phyloP scores from a whole-genome alignment of 345 rosid genomes.

The Salix viminalis region DNA sequence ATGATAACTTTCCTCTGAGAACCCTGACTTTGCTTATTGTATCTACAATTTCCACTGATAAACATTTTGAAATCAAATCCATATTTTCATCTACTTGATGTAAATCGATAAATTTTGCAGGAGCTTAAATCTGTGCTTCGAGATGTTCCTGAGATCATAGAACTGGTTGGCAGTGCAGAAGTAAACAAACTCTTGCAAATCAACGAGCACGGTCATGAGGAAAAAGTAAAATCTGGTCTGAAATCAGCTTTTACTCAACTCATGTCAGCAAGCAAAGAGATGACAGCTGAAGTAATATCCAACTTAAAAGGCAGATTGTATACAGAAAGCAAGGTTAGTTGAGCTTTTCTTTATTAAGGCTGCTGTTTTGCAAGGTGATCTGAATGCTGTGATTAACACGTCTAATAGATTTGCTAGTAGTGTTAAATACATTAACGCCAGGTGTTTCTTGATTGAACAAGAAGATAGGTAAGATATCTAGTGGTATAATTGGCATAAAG shows the following conservation, averaged over 20 bases:
- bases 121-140: conserved; percentile 79
- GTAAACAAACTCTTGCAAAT: conserved; percentile 44
- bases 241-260: conserved; percentile 73
- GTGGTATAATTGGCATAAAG: not conserved
- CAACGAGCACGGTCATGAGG: conserved; percentile 44
- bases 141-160: conserved; percentile 73
- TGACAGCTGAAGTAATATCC: conserved; percentile 45
- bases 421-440: not conserved
- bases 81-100: not conserved
- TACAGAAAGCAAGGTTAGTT: conserved; percentile 56
- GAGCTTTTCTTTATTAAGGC: not conserved
- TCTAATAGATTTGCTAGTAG: not conserved
- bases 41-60: not conserved
- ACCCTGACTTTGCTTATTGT: not conserved
- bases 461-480: not conserved
- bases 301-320: conserved; percentile 64
- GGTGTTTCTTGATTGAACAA: not conserved
- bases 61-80: not conserved
- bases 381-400: not conserved
- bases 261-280: conserved; percentile 71
- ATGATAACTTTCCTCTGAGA: not conserved
- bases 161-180: conserved; percentile 63
- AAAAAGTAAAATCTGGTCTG: conserved; percentile 55
- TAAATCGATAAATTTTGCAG: conserved; percentile 34
- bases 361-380: not conserved